Base-by-base conservation (phyloP, 2,329 filamentous ascomycete species). In the Plectosphaerella sp. region DNA sequence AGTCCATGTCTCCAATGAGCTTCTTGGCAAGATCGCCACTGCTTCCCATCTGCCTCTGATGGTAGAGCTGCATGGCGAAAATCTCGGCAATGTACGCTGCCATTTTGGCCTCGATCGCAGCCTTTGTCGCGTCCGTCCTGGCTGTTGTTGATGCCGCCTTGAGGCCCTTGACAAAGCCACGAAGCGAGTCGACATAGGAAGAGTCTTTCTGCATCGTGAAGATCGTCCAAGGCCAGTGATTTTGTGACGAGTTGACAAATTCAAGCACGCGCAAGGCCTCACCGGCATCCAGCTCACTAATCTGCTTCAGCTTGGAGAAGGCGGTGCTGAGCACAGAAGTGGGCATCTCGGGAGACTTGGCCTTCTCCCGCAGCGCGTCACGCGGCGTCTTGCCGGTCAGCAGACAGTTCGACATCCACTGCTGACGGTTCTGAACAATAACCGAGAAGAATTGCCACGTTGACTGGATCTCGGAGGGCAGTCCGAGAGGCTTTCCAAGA, bases 151-250 rank as follows among this genome's bases (percentile, higher is more conserved):
- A 69, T 1, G 79, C 75, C 5, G 82, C 67, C 52, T 76, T 76
- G 20, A 89, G 69, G 5, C 74, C 71, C 11, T 78, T 80, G 35
- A 94, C 79, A 64, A 90, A 94, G 4, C 79, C 76, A 16, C 89
- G 80, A 16, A 96, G 78, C 51, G 83, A 82, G 42, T 83, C 76
- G 52, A 97, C 79, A 62, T 96, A 93, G 0, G 77, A 75, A 1
- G 81, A 78, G 61, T 96, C 88, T 54, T 86, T 86, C 55, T 88
- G 83, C 36, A 96, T 74, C 39, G 88, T 85, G 52, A 89, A 87
- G 52, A 95, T 91, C 1, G 91, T 92, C 90, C 93, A 96, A 1
- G 92, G 88, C 93, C 93, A 97, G 64, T 91, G 89, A 67, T 96
- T 94, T 64, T 97, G 92, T 5, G 93, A 89, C 3, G 88, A 84